phyloP scores from a whole-genome alignment of 305 asterid genomes.

The Striga hermonthica region DNA sequence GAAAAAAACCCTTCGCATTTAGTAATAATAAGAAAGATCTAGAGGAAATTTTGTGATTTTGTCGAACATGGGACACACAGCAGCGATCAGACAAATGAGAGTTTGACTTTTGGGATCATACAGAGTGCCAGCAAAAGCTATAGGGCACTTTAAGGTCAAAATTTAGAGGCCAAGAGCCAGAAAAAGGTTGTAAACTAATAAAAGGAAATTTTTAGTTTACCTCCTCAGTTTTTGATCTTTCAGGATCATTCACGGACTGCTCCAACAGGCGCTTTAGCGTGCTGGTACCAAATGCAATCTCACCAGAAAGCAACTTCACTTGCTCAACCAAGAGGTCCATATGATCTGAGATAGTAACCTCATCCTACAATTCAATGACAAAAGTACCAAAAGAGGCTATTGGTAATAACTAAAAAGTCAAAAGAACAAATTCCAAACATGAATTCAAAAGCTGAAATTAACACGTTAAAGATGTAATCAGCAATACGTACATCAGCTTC shows the following conservation, averaged over 20 bases:
- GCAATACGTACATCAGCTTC: conserved; percentile 7
- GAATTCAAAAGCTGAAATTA: conserved; percentile 13
- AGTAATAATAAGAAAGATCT: conserved; percentile 8
- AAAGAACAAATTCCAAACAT: conserved; percentile 12
- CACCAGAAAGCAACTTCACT: conserved; percentile 97
- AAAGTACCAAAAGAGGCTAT: conserved; percentile 24
- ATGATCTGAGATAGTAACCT: conserved; percentile 64
- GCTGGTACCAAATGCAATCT: conserved; percentile 90
- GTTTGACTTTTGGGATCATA: conserved; percentile 1
- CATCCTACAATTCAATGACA: conserved; percentile 48
- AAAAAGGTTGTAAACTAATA: background rate
- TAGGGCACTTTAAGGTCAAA: too few relatives aligned
- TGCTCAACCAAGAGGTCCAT: conserved; percentile 91
- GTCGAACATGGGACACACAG: background rate
- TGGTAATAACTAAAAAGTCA: conserved; percentile 26
- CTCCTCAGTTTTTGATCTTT: conserved; percentile 72
- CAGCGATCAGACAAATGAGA: background rate
- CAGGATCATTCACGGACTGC: conserved; percentile 80
- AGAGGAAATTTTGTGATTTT: conserved; percentile 3
- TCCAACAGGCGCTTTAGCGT: conserved; percentile 83
- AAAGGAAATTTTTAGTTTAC: background rate
- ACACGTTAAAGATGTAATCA: conserved; percentile 16
- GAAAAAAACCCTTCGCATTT: background rate
- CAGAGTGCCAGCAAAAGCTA: background rate
- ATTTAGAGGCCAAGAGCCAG: background rate